Evolutionary conservation across 306 rosid genomes (phyloP).

Genomic region (Prunus dulcis): DNA sequence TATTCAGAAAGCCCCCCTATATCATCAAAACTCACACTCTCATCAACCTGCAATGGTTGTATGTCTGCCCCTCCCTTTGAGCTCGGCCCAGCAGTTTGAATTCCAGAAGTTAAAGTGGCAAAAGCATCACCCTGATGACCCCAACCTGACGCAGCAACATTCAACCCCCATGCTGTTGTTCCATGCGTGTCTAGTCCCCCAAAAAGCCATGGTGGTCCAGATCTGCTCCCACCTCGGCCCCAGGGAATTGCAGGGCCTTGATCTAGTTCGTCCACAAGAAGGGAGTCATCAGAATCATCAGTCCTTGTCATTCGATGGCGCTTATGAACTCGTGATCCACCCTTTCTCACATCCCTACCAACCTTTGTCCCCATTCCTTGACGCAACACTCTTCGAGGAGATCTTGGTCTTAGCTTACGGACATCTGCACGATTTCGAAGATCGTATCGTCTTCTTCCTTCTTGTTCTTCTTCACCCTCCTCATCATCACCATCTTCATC

Average conservation of each 20-base stretch:
- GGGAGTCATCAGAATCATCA: slow-evolving; percentile 98
- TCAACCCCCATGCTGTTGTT: slow-evolving; percentile 83
- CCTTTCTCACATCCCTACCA: slow-evolving; percentile 83
- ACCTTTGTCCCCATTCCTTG: slow-evolving; percentile 95
- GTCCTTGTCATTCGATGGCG: slow-evolving; percentile 78
- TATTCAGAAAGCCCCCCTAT: slow-evolving; percentile 96
- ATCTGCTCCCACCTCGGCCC: slow-evolving; percentile 85
- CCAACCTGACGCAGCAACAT: slow-evolving; percentile 98
- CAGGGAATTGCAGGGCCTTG: slow-evolving; percentile 95
- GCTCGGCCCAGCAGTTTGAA: slow-evolving; percentile 99
- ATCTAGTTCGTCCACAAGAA: slow-evolving; percentile 93
- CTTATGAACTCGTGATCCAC: slow-evolving; percentile 88
- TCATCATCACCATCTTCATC: slow-evolving; percentile 87
- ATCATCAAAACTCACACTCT: slow-evolving; percentile 86
- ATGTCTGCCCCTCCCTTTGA: slow-evolving; percentile 99
- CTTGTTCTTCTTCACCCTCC: slow-evolving; percentile 86
- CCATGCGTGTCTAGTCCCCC: slow-evolving; percentile 95
- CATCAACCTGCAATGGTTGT: slow-evolving; percentile 97
- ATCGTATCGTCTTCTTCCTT: slow-evolving; percentile 89
- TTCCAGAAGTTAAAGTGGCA: slow-evolving; percentile 75
- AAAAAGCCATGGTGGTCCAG: slow-evolving; percentile 92
- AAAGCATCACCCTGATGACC: slow-evolving; percentile 95
- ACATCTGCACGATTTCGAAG: slow-evolving; percentile 93
- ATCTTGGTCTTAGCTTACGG: slow-evolving; percentile 69
- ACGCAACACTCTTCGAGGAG: slow-evolving; percentile 88